Base-by-base conservation (phyloP, 768 basidiomycete genomes). In the Suillus decipiens region DNA sequence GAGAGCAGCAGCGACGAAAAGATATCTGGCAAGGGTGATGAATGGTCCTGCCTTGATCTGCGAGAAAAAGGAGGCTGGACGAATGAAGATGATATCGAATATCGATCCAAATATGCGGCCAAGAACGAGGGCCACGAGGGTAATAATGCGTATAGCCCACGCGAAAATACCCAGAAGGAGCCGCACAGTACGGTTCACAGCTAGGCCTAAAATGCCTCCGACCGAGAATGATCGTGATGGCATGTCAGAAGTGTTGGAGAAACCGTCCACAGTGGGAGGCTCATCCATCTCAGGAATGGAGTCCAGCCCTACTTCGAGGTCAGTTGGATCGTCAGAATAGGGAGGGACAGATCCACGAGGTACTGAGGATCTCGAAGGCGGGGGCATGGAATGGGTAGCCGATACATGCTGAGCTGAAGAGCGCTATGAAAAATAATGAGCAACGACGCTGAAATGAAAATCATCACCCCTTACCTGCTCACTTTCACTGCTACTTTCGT, bases 251-350 rank as follows among this genome's bases (percentile, higher is more conserved):
- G 65, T 70, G 57, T 75, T 64, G 57, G 63, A 58, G 33, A 73
- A 53, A 47, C 73, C 75, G 56, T 70, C 69, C 62, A 75, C 70
- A 17, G 57, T 60, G 19, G 72, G 70, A 33, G 75, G 79, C 70
- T 90, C 89, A 3, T 91, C 86, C 34, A 80, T 78, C 77, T 92
- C 90, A 6, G 82, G 79, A 68, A 92, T 89, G 9, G 87, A 84
- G 28, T 84, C 76, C 33, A 92, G 80, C 2, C 84, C 82, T 66
- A 82, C 79, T 62, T 85, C 84, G 36, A 80, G 74, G 31, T 83
- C 79, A 8, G 72, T 70, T 11, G 69, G 63, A n/a, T 76, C 68
- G 15, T 72, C 60, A 66, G 75, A 62, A 39, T 78, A 74, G 15
- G 81, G 81, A 19, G 85, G 83, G 22, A 76, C 73, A 15, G 83